These are phyloP conservation scores for Globisporangium iwayamae DNA, from an alignment of 352 stramenopile genomes.

Conservation along the genomic window DNA sequence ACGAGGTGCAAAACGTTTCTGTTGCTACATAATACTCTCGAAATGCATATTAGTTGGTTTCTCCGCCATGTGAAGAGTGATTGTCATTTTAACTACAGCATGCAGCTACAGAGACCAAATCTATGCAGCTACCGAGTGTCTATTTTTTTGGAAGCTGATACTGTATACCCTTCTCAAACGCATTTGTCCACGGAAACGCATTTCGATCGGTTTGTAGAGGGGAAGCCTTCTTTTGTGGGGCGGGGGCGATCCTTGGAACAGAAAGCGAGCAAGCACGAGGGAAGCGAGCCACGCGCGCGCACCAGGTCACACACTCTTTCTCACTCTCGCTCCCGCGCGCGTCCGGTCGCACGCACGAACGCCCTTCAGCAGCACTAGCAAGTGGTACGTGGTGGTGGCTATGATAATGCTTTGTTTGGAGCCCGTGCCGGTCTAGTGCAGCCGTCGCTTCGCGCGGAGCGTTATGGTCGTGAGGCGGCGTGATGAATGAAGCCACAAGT, in stretches of 20 bases:
- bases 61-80: too few relatives aligned
- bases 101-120: too few relatives aligned
- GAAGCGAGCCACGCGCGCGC: constrained; percentile 7
- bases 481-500: background rate
- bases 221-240: background rate
- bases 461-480: background rate
- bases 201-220: background rate
- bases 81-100: too few relatives aligned
- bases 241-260: constrained; percentile 4
- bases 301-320: background rate
- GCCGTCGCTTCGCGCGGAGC: background rate
- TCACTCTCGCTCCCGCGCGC: background rate
- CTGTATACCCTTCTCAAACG: background rate
- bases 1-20: too few relatives aligned
- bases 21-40: too few relatives aligned
- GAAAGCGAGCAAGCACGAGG: background rate
- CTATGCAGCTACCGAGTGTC: too few relatives aligned
- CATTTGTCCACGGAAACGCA: background rate
- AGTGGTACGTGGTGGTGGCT: background rate
- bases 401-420: background rate
- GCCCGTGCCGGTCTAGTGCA: too few relatives aligned
- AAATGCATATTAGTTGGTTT: too few relatives aligned
- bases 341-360: background rate
- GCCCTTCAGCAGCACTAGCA: background rate
- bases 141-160: too few relatives aligned